Base-by-base conservation (phyloP, 768 basidiomycete species). In the Termitomyces sp. region DNA sequence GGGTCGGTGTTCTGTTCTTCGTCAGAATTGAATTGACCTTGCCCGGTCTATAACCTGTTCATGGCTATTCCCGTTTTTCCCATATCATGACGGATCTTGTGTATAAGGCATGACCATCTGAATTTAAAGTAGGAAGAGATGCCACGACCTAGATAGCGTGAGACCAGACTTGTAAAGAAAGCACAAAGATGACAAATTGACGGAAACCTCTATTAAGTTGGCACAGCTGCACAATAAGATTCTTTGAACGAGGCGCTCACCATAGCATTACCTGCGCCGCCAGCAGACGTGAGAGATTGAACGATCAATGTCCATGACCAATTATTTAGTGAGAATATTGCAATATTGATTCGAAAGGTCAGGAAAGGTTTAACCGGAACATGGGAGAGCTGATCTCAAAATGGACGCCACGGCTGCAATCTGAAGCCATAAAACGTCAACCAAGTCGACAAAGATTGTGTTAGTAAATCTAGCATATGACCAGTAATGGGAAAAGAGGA, bases 381-480 rank as follows among this genome's bases (percentile, higher is more conserved):
- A 53, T 54, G 55, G 18, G 42, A 57, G 37, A 57, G 4, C 9
- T 49, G 9, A n/a, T 39, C 55, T 30, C 18, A 39, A 31, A 30
- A 27, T n/a, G 24, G 49, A 49, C 24, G 24, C 18, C 24, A 48
- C 55, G 55, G 55, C 24, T 57, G 47, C 55, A 47, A 48, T 57
- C 16, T 22, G 22, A 16, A 20, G 27, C 34, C 44, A 11, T 4
- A 36, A 22, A 45, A 33, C 15, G 18, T 44, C 33, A 34, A 45
- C 22, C 31, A 24, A 36, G 20, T 46, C 20, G 7, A 4, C 27
- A n/a, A 42, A 34, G 44, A 20, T 16, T 13, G 6, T 18, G 11
- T 11, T 16, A 22, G 15, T 36, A 22, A 52, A 30, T 4, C 18
- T 15, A 15, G 22, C 42, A 24, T 45, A 16, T 20, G 9, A 55